These are phyloP conservation scores for Neoboletus subvelutipes DNA, from an alignment of 768 basidiomycete species.

Conservation along the genomic window DNA sequence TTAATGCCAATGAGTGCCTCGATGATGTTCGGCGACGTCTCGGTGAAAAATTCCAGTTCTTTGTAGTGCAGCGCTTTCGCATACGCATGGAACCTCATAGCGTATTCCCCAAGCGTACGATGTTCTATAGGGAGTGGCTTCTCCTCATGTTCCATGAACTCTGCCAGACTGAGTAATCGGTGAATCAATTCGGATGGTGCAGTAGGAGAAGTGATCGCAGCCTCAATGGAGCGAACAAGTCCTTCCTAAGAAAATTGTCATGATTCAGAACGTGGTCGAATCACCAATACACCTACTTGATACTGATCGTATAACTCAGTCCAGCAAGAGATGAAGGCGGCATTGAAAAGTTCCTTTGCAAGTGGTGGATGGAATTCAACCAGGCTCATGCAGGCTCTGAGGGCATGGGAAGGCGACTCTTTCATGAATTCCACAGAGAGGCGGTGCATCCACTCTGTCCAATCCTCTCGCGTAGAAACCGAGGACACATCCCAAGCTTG, in stretches of 20 bases:
- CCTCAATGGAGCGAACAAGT: conserved; percentile 85
- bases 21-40: conserved; percentile 86
- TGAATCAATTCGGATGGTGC: conserved; percentile 90
- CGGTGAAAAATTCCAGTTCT: conserved; percentile 93
- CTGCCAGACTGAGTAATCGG: conserved; percentile 87
- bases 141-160: conserved; percentile 99
- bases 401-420: conserved; percentile 96
- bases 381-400: conserved; percentile 92
- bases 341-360: conserved; percentile 94
- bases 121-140: conserved; percentile 93
- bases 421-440: conserved; percentile 96
- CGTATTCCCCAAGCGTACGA: conserved; percentile 89
- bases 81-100: conserved; percentile 89
- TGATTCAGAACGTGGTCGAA: not conserved
- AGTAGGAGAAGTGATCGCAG: conserved; percentile 72
- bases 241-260: conserved; percentile 66
- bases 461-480: conserved; percentile 78
- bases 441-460: conserved; percentile 94
- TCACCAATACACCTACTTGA: conserved; percentile 54
- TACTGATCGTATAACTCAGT: conserved; percentile 93
- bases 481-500: conserved; percentile 92
- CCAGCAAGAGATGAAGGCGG: conserved; percentile 98
- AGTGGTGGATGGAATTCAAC: conserved; percentile 90
- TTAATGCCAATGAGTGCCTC: conserved; percentile 96
- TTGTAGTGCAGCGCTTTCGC: conserved; percentile 99